Conservation (phyloP, 1,284 basidiomycete genomes). For the Chondrostereum purpureum region DNA sequence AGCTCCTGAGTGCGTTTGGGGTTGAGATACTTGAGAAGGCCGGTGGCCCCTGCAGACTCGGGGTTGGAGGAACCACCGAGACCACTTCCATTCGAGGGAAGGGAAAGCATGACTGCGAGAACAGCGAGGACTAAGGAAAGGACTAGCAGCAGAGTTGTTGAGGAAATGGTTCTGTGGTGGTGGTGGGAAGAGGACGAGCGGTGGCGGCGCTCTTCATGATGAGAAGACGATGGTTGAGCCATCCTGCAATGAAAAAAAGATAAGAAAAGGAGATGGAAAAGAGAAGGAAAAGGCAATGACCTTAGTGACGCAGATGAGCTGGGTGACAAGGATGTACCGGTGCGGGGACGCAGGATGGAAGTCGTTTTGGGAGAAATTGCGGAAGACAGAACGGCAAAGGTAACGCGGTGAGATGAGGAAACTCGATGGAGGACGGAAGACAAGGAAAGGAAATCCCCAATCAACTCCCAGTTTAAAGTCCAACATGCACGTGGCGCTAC, state of each 20-base stretch:
- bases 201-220: slow-evolving; percentile 50
- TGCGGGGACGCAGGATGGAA: slow-evolving; percentile 54
- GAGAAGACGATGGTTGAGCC: slow-evolving; percentile 80
- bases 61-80: slow-evolving; percentile 26
- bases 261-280: slow-evolving; percentile 6
- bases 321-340: slow-evolving; percentile 69
- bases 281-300: slow-evolving; percentile 8
- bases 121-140: slow-evolving; percentile 77
- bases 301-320: slow-evolving; percentile 47
- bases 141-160: slow-evolving; percentile 78
- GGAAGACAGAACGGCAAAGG: slow-evolving; percentile 13
- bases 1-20: slow-evolving; percentile 76
- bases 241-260: slow-evolving; percentile 43
- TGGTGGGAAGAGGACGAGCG: slow-evolving; percentile 57
- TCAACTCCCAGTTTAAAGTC: slow-evolving; percentile 34
- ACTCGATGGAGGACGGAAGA: slow-evolving; percentile 12
- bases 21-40: slow-evolving; percentile 63
- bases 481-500: slow-evolving; percentile 33
- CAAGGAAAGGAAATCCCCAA: slow-evolving; percentile 13
- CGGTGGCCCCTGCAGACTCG: slow-evolving; percentile 38
- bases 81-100: slow-evolving; percentile 43
- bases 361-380: slow-evolving; percentile 36
- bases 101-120: slow-evolving; percentile 77
- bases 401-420: slow-evolving; percentile 18
- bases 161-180: slow-evolving; percentile 78